These are phyloP conservation scores for Crucibulum laeve DNA, from an alignment of 768 basidiomycete genomes.

Conservation along the genomic window DNA sequence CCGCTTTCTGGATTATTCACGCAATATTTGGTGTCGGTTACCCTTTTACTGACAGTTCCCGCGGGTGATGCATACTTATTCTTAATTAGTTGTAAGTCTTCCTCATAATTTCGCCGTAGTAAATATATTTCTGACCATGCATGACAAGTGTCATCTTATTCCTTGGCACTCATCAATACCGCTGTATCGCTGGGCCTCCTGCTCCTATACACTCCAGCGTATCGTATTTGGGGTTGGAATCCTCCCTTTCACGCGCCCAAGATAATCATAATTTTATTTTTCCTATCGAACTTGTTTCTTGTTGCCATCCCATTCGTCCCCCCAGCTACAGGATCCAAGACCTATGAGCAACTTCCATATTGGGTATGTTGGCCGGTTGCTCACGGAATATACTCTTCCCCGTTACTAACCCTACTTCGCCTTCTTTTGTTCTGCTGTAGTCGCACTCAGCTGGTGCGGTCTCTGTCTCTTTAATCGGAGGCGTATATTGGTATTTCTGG, in stretches of 20 bases:
- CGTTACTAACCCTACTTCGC: not conserved
- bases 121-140: not conserved
- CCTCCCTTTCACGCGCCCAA: slow-evolving; percentile 63
- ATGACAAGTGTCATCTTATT: slow-evolving; percentile 52
- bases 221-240: slow-evolving; percentile 46
- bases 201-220: slow-evolving; percentile 47
- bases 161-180: slow-evolving; percentile 51
- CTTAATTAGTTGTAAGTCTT: slow-evolving; percentile 53
- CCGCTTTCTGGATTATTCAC: slow-evolving; percentile 60
- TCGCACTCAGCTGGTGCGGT: slow-evolving; percentile 46
- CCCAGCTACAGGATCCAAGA: slow-evolving; percentile 43
- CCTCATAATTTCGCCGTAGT: not conserved
- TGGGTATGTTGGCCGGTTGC: slow-evolving; percentile 43
- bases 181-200: slow-evolving; percentile 59
- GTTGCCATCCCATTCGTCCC: slow-evolving; percentile 61
- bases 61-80: slow-evolving; percentile 76
- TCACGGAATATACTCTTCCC: not conserved
- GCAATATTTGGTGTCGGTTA: slow-evolving; percentile 57
- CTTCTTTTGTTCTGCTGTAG: slow-evolving; percentile 22
- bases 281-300: slow-evolving; percentile 63
- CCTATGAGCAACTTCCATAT: slow-evolving; percentile 61
- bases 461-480: slow-evolving; percentile 41
- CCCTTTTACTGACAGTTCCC: slow-evolving; percentile 52
- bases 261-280: slow-evolving; percentile 45
- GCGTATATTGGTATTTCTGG: slow-evolving; percentile 55